Evolutionary conservation across 2,329 filamentous ascomycete species (phyloP), one percentile per base, ranked within the genome.

Genomic region (Cytospora mali): DNA sequence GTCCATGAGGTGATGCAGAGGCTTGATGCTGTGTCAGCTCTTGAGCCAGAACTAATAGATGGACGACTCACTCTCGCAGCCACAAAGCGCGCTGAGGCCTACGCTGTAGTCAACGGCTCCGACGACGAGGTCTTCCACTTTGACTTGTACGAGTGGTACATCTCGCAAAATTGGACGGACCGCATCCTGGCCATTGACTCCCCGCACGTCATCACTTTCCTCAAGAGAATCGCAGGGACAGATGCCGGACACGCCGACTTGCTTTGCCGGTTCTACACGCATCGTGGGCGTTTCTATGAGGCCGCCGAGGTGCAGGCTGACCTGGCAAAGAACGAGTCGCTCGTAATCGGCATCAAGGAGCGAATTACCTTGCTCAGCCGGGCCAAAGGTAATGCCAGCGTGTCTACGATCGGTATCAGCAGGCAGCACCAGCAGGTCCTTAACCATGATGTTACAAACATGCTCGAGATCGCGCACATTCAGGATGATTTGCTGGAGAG

Each of bases 71-170:
- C 92, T 0, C 75, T 92, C 14, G 85, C 91, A 23, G 87, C 88
- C 2, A 93, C 88, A 53, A 92, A 95, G 74, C 86, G 91, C 67
- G 85, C 87, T 55, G 94, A 99, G 77, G 94, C 95, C 0, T 97
- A 98, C 75, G 86, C 88, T 51, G 91, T 97, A 2, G 93, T 99
- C 69, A 92, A 96, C 72, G 85, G 84, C 63, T 96, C 94, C 0
- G 85, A 89, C 16, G 95, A 99, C 68, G 92, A 97, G 71, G 91
- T 97, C 5, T 99, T 99, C 79, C 90, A 98, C 74, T 96, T 92
- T 65, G 92, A 92, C 70, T 82, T 99, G n/a, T 99, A 97, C 73
- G 93, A 97, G 71, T 99, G 95, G 94, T 99, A 99, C 75, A 88
- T 98, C 68, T 78, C 84, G 59, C 88, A 93, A 73, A 89, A 90